These are phyloP conservation scores for Chaetomium cochliodes DNA, from an alignment of 495 filamentous ascomycete genomes.

Conservation along the genomic window DNA sequence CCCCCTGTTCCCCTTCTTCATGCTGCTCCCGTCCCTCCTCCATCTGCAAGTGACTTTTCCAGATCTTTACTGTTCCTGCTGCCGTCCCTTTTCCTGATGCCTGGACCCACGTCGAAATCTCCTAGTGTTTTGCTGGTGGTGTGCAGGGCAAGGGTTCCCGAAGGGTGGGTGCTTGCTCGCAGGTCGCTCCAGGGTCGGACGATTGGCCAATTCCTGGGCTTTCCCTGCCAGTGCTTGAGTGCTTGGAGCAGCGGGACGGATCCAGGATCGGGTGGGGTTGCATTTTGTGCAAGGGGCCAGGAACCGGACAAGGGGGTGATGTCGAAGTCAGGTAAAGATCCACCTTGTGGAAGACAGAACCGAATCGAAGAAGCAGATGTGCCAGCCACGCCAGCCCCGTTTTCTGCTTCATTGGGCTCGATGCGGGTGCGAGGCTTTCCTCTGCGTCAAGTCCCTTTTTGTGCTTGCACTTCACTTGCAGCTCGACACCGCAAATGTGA, in stretches of 20 bases:
- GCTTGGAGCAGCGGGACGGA: neutral
- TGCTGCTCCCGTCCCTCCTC: neutral
- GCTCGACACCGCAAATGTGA: neutral
- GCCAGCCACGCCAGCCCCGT: slow-evolving; percentile 4
- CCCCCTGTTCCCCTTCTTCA: neutral
- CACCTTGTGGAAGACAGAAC: slow-evolving; percentile 14
- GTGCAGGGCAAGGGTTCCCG: neutral
- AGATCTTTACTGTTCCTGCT: neutral
- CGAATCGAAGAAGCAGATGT: slow-evolving; percentile 1
- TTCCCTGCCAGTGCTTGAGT: neutral
- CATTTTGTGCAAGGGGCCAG: slow-evolving; percentile 3
- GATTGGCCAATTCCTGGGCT: slow-evolving; percentile 2
- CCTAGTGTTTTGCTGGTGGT: slow-evolving; percentile 1
- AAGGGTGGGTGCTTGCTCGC: slow-evolving; percentile 5
- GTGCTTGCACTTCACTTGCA: neutral
- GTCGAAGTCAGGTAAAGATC: neutral
- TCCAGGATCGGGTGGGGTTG: slow-evolving; percentile 10
- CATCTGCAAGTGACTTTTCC: too few species aligned
- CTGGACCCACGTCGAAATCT: neutral
- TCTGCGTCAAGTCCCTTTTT: too few species aligned
- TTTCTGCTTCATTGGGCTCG: neutral
- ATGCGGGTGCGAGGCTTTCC: neutral
- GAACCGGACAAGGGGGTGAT: neutral
- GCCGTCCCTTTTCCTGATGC: neutral
- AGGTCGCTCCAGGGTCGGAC: neutral